phyloP scores from a whole-genome alignment of 2,329 filamentous ascomycete species.

The Colletotrichum orbiculare region DNA sequence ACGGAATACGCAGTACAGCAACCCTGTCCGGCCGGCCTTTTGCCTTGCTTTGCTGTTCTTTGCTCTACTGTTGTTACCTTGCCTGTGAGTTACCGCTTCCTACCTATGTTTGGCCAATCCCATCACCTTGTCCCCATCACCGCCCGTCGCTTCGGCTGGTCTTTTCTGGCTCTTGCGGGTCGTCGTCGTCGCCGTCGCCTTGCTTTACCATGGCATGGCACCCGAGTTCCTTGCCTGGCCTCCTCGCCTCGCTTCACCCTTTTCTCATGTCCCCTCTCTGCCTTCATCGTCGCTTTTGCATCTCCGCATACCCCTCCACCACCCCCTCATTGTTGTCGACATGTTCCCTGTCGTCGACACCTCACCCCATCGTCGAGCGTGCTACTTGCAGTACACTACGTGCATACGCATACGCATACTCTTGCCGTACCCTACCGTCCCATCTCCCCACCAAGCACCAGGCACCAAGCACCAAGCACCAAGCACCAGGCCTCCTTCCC shows the following conservation, averaged over 20 bases:
- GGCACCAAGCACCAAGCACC: background rate
- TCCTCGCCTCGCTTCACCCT: constrained; percentile 11
- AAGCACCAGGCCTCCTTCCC: background rate
- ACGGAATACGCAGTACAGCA: constrained; percentile 5
- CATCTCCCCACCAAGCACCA: background rate
- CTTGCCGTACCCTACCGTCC: background rate
- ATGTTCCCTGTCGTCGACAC: constrained; percentile 33
- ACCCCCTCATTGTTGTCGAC: constrained; percentile 28
- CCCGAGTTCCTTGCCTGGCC: background rate
- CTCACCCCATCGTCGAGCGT: constrained; percentile 25
- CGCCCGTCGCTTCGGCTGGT: constrained; percentile 12
- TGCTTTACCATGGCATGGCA: too few relatives aligned
- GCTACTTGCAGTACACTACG: background rate
- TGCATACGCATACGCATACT: too few relatives aligned
- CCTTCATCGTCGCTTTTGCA: constrained; percentile 7
- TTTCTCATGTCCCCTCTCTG: background rate
- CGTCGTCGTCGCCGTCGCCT: background rate
- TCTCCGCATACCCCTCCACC: constrained; percentile 17
- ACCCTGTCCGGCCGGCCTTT: constrained; percentile 8
- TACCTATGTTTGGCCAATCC: background rate
- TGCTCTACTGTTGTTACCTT: too few relatives aligned
- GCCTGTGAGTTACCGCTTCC: background rate
- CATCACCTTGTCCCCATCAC: background rate
- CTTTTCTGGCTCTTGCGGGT: constrained; percentile 7
- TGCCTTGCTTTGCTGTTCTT: background rate